phyloP scores from a whole-genome alignment of 805 yeast species.

The Pichia rugopelliculosa region DNA sequence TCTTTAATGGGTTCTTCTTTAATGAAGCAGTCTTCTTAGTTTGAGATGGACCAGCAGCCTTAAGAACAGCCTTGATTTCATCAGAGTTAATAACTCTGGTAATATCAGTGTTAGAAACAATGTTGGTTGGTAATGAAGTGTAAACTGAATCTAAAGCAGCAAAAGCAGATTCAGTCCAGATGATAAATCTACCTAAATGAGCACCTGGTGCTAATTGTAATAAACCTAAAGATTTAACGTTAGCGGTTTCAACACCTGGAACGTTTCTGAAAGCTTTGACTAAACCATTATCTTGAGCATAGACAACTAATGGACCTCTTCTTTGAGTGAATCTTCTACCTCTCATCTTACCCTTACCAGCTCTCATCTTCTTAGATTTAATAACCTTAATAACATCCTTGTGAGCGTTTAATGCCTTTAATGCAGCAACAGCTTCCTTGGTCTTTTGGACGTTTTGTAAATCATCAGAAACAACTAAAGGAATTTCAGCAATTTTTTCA shows the following conservation, averaged over 20 bases:
- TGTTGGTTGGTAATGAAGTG: constrained; percentile 95
- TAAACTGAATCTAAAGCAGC: constrained; percentile 93
- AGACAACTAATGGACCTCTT: constrained; percentile 98
- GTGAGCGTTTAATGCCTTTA: constrained; percentile 98
- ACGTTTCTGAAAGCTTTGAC: constrained; percentile 99
- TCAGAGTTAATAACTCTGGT: constrained; percentile 97
- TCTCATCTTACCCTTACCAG: constrained; percentile 99
- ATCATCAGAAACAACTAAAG: constrained; percentile 92
- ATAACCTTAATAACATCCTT: constrained; percentile 96
- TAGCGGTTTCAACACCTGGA: constrained; percentile 98
- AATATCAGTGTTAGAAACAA: constrained; percentile 91
- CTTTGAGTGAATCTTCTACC: constrained; percentile 99
- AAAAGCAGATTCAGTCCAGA: constrained; percentile 99
- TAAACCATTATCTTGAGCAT: constrained; percentile 95
- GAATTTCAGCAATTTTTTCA: constrained; percentile 96
- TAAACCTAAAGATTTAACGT: constrained; percentile 86
- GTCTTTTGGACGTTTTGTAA: constrained; percentile 92
- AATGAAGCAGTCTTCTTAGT: constrained; percentile 92
- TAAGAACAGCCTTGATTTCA: constrained; percentile 95
- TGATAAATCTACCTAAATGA: constrained; percentile 98
- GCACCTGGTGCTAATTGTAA: constrained; percentile 99
- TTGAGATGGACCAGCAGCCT: constrained; percentile 91
- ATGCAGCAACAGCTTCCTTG: constrained; percentile 96
- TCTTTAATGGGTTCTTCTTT: constrained; percentile 99
- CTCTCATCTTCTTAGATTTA: constrained; percentile 98